Evolutionary conservation across 768 basidiomycete species (phyloP), one percentile per base, ranked within the genome.

Genomic region (Glaciozyma antarctica): DNA sequence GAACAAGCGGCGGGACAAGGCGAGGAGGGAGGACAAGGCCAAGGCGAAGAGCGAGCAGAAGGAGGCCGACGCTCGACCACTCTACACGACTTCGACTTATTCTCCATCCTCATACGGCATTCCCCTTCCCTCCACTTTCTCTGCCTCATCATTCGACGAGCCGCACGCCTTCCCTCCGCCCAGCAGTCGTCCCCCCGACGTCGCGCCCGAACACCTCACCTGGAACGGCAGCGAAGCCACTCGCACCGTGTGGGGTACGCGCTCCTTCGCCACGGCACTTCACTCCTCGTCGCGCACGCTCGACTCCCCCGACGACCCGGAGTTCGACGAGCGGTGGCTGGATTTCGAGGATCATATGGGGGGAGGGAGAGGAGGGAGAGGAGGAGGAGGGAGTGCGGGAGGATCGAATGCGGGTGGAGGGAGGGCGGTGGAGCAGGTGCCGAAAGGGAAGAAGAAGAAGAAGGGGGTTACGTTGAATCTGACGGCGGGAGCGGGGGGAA

Each of bases 11-110:
- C 85, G 85, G 75, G 90, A 94, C 77, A 88, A 88, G 78, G 85
- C 81, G 58, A 81, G 82, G 75, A 89, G 86, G 75, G 94, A 98
- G 73, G 91, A 97, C 75, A 82, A 85, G 54, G 93, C 93, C 3
- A 85, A 85, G 58, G 79, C 79, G 2, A 80, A 83, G 21, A 88
- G 87, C 30, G 93, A 97, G 77, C 86, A 87, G 73, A 80, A 79
- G 68, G 88, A 87, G 72, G 76, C 80, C 61, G 89, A 90, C 76
- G 74, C 74, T 67, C 56, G 76, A 53, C 76, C 77, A 13, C 51
- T 72, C 16, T 73, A 71, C 16, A 41, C 67, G 16, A 58, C 69
- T 49, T 61, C 56, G 3, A 62, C 60, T 26, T 53, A 60, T 54
- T 38, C 44, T 41, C 32, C 58, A 24, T 24, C 22, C 48, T 24